phyloP scores from a whole-genome alignment of 768 basidiomycete genomes.

The Naganishia randhawae region DNA sequence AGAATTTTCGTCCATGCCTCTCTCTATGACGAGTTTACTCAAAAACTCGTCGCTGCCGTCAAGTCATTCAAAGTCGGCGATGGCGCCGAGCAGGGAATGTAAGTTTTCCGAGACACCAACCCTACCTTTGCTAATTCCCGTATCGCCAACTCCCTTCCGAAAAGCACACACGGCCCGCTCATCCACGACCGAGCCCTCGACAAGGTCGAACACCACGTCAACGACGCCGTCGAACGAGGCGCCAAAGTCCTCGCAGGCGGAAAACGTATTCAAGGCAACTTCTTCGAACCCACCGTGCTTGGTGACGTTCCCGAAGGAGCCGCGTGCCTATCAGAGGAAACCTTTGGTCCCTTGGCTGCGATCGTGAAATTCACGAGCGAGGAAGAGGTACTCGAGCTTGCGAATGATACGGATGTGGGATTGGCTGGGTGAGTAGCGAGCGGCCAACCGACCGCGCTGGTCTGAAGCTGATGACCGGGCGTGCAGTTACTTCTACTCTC shows the following conservation, averaged over 20 bases:
- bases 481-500: slow-evolving; percentile 72
- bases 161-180: slow-evolving; percentile 85
- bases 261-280: slow-evolving; percentile 61
- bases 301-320: slow-evolving; percentile 70
- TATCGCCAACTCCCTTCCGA: no score
- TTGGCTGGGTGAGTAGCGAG: slow-evolving; percentile 63
- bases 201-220: slow-evolving; percentile 78
- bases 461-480: not conserved
- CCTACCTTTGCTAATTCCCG: slow-evolving; percentile 11
- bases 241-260: slow-evolving; percentile 90
- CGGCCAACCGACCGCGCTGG: not conserved
- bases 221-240: slow-evolving; percentile 78
- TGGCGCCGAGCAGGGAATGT: slow-evolving; percentile 75
- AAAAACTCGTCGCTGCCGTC: slow-evolving; percentile 67
- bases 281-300: slow-evolving; percentile 85
- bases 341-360: slow-evolving; percentile 67
- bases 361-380: slow-evolving; percentile 88
- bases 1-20: slow-evolving; percentile 54
- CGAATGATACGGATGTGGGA: slow-evolving; percentile 77
- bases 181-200: slow-evolving; percentile 80
- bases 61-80: slow-evolving; percentile 68
- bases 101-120: slow-evolving; percentile 41
- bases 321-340: slow-evolving; percentile 69
- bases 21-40: slow-evolving; percentile 88
- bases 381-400: slow-evolving; percentile 73